phyloP scores from a whole-genome alignment of 805 yeast genomes.

The Suhomyces vadensis region DNA sequence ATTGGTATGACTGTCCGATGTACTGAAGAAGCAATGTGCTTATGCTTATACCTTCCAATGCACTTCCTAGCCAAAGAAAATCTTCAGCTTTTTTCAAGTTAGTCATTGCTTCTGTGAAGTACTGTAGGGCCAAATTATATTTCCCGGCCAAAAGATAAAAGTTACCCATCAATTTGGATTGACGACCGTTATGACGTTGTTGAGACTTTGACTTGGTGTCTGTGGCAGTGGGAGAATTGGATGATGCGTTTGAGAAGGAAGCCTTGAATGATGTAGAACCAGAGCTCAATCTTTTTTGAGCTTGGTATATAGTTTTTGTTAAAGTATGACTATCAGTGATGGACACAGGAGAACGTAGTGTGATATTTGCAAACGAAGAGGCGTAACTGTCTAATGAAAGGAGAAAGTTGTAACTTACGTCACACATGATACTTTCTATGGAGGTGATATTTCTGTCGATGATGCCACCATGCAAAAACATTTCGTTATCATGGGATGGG shows the following conservation, averaged over 20 bases:
- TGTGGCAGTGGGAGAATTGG: conserved; percentile 10
- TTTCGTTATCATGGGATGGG: conserved; percentile 6
- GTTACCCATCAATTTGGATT: conserved; percentile 71
- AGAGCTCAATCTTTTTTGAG: conserved; percentile 45
- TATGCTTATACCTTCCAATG: conserved; percentile 79
- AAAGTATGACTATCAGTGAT: conserved; percentile 51
- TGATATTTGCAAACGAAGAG: conserved; percentile 72
- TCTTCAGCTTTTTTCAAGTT: conserved; percentile 66
- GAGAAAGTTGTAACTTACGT: conserved; percentile 64
- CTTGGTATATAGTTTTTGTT: conserved; percentile 39
- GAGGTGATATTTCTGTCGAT: conserved; percentile 28
- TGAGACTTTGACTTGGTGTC: conserved; percentile 37
- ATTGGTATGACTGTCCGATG: conserved; percentile 52
- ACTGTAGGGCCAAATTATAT: conserved; percentile 64
- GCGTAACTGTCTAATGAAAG: conserved; percentile 66
- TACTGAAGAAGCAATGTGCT: conserved; percentile 61
- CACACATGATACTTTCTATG: conserved; percentile 70
- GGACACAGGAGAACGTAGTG: conserved; percentile 79
- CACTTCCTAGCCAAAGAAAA: conserved; percentile 82
- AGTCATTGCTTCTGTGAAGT: conserved; percentile 71
- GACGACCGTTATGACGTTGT: conserved; percentile 65
- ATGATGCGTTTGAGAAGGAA: conserved; percentile 21
- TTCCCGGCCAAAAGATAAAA: conserved; percentile 81
- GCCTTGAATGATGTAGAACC: conserved; percentile 37
- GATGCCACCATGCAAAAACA: conserved; percentile 27